These are phyloP conservation scores for Nicotiana obtusifolia DNA, from an alignment of 257 asterid species.

Conservation along the genomic window DNA sequence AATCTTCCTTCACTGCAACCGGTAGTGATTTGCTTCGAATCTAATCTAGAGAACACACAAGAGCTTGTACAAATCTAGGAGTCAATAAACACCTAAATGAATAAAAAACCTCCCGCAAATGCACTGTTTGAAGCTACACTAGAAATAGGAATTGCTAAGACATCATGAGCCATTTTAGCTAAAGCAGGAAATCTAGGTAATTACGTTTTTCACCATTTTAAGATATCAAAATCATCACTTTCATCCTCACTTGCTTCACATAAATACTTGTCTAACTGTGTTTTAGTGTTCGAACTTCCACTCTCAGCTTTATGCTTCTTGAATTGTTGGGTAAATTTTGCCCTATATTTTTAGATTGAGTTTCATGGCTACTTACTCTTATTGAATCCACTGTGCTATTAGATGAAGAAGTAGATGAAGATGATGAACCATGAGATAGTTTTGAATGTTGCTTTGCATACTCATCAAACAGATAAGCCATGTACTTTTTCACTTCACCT, in stretches of 20 bases:
- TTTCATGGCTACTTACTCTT: background rate
- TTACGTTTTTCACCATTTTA: background rate
- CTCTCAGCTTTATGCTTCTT: too few relatives aligned
- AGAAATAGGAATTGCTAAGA: background rate
- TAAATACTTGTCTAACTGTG: background rate
- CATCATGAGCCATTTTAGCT: too few relatives aligned
- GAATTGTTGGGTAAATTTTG: too few relatives aligned
- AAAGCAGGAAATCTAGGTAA: background rate
- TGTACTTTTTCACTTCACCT: background rate
- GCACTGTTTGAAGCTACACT: background rate
- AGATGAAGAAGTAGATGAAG: background rate
- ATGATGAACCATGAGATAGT: background rate
- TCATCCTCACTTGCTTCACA: background rate
- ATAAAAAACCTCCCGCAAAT: background rate
- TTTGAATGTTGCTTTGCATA: background rate
- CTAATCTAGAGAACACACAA: conserved; percentile 1
- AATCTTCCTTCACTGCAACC: background rate
- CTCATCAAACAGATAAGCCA: background rate
- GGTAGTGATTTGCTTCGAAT: too few relatives aligned
- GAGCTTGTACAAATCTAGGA: background rate
- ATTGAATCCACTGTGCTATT: background rate
- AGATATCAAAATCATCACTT: background rate
- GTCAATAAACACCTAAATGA: background rate
- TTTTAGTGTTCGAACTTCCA: background rate
- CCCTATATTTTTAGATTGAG: background rate